A percentile compares a stretch with the other conserved stretches of the same genome.
Conservation (phyloP, 202 grass and related monocot genomes). For the Tripidium arundinaceum region DNA sequence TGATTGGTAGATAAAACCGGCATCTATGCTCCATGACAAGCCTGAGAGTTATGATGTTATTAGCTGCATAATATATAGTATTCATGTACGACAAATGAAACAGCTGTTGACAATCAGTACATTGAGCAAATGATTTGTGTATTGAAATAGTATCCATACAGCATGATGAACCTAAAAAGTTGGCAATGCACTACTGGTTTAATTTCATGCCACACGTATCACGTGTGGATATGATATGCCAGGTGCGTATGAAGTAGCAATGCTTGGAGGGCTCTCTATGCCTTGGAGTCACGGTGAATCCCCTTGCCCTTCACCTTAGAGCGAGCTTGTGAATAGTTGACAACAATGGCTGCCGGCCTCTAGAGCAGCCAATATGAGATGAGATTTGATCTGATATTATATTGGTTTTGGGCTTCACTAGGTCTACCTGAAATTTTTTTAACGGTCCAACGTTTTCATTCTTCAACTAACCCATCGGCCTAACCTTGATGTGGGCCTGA, state of each 20-base stretch:
- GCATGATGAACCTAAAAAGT: neutral
- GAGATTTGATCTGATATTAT: neutral
- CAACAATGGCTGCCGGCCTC: neutral
- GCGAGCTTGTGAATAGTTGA: neutral
- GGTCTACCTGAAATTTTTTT: neutral
- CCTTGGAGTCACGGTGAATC: neutral
- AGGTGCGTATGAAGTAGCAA: neutral
- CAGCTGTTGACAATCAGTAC: too few species aligned
- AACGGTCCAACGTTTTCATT: neutral
- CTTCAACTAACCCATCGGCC: neutral
- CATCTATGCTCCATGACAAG: too few species aligned
- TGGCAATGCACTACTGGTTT: neutral
- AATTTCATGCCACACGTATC: too few species aligned
- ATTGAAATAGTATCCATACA: neutral
- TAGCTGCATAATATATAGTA: too few species aligned
- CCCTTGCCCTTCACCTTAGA: neutral
- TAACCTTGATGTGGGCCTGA: neutral
- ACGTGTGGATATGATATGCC: neutral
- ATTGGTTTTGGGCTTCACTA: neutral
- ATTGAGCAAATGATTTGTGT: neutral
- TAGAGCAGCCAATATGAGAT: neutral
- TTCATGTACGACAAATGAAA: too few species aligned
- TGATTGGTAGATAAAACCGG: too few species aligned
- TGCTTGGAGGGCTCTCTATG: neutral
- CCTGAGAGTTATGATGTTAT: too few species aligned